Base-by-base conservation (phyloP, 148 eudicot species). In the Polygonum maritimum region DNA sequence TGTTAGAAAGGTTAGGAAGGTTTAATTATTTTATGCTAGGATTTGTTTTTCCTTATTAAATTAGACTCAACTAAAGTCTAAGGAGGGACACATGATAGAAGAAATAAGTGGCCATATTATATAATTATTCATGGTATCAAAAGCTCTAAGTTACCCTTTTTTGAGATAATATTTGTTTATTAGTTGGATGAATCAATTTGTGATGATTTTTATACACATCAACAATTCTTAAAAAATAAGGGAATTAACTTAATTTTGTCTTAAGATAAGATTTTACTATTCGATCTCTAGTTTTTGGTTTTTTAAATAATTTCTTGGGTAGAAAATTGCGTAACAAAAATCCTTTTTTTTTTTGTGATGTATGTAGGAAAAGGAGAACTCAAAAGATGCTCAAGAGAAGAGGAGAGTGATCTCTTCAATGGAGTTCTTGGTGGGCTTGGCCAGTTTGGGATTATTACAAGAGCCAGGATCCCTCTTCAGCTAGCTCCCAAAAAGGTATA, bases 401-500 rank as follows among this genome's bases (percentile, higher is more conserved):
- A 44, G 3, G 87, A 88, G 71, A 67, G 83, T 0, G 93, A 89
- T 60, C 81, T 94, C 14, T 94, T 89, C 75, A 77, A 83, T 77
- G 97, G 82, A 41, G 94, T 90, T 74, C 81, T 94, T 4, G 98
- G 98, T 26, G 97, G 98, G 7, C 85, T 91, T 38, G 97, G 98
- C 54, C 98, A 94, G 69, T 94, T 94, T 83, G 98, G 97, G 75
- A 91, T 94, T 77, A 94, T 94, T 69, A 88, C 88, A 14, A 78
- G 94, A 78, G 97, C 98, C 57, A 88, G 90, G 80, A 88, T 94
- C 60, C 80, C 81, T 65, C 81, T 94, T 4, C 84, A 86, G 3
- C 80, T 74, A 76, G 92, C 98, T 73, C 97, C 98, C 41, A 87
- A 84, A 62, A 86, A 81, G 82, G 98, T 41, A 80, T 51, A 75